phyloP scores from a whole-genome alignment of 192 early-diverging fungal genomes.

The Diversispora epigaea region DNA sequence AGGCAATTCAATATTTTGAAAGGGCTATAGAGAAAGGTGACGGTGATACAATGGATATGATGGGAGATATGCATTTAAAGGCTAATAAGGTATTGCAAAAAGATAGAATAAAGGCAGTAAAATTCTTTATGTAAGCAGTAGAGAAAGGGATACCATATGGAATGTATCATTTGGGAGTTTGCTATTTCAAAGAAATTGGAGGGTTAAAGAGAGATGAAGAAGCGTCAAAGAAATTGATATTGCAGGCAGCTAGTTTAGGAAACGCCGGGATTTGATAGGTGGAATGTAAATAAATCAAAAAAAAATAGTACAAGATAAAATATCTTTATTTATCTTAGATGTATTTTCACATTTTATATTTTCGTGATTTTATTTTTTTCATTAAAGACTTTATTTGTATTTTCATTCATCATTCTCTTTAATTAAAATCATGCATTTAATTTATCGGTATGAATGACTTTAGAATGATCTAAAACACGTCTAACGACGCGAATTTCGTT shows the following conservation, averaged over 20 bases:
- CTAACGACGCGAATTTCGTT: too few species aligned
- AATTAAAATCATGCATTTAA: too few species aligned
- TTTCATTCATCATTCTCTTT: too few species aligned
- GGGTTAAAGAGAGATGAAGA: conserved; percentile 7
- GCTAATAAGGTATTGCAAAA: background rate
- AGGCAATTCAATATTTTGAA: conserved; percentile 24
- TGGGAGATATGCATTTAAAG: conserved; percentile 23
- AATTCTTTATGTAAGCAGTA: conserved; percentile 19
- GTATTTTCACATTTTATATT: too few species aligned
- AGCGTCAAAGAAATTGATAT: conserved; percentile 17
- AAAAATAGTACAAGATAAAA: too few species aligned
- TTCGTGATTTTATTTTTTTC: too few species aligned
- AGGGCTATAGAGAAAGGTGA: conserved; percentile 5
- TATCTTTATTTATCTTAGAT: too few species aligned
- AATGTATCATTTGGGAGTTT: conserved; percentile 32
- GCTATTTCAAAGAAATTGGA: conserved; percentile 14
- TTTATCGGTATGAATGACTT: too few species aligned
- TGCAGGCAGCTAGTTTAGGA: conserved; percentile 13
- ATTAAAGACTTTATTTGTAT: too few species aligned
- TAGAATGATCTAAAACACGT: too few species aligned
- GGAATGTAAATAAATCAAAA: background rate
- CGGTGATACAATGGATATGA: conserved; percentile 31
- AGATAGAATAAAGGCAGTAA: conserved; percentile 25
- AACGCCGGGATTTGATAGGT: background rate
- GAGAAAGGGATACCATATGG: conserved; percentile 14